Evolutionary conservation across 208 protist genomes (phyloP).

Genomic region (Kentomonas sorsogonicus): DNA sequence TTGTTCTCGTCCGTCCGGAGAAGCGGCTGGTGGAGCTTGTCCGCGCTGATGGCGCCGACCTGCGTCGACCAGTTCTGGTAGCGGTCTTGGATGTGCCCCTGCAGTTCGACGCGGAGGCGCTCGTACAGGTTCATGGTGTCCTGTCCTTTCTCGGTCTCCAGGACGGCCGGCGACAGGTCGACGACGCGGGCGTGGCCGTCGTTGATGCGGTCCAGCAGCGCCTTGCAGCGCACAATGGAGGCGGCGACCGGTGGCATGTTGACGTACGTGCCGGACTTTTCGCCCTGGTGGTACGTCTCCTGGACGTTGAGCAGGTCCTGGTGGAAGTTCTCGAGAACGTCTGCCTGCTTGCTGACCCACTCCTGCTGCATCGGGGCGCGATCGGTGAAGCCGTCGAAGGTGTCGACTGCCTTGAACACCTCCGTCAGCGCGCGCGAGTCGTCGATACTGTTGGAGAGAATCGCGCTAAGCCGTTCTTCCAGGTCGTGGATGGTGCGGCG

Average conservation of each 20-base stretch:
- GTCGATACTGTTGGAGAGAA: conserved; percentile 92
- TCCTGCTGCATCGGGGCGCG: conserved; percentile 92
- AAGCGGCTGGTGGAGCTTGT: conserved; percentile 94
- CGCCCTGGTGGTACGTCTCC: conserved; percentile 89
- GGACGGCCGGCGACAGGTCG: conserved; percentile 64
- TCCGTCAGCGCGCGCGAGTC: conserved; percentile 90
- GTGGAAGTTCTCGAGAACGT: conserved; percentile 75
- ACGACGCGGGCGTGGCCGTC: conserved; percentile 79
- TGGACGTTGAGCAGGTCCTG: conserved; percentile 87
- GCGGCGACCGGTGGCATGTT: conserved; percentile 93
- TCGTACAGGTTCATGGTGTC: conserved; percentile 83
- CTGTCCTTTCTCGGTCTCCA: conserved; percentile 78
- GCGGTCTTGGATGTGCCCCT: conserved; percentile 69
- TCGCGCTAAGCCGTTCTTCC: conserved; percentile 89
- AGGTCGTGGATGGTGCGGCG: conserved; percentile 81
- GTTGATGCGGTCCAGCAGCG: conserved; percentile 93
- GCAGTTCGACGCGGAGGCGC: conserved; percentile 56
- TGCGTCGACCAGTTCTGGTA: conserved; percentile 88
- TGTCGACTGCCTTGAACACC: conserved; percentile 95
- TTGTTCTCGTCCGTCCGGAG: conserved; percentile 61
- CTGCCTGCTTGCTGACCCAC: conserved; percentile 91
- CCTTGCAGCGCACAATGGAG: conserved; percentile 88
- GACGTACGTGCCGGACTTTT: conserved; percentile 64
- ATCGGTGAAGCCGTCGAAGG: conserved; percentile 94
- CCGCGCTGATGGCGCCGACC: conserved; percentile 82